Conservation (phyloP, 441 rosid genomes). For the Populus trichocarpa region DNA sequence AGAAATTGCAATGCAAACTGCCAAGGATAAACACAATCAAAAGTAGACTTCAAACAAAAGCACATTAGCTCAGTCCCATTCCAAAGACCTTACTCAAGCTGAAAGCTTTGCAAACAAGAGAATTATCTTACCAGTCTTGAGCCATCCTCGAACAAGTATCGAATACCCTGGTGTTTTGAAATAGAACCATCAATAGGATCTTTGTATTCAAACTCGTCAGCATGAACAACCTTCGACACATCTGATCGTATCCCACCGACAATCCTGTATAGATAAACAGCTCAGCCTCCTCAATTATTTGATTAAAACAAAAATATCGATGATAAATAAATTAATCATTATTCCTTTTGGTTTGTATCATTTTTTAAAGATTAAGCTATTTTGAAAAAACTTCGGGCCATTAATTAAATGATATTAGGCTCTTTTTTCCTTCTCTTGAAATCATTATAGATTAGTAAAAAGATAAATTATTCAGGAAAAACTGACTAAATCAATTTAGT, state of each 20-base stretch:
- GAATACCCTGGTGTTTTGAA: conserved; percentile 92
- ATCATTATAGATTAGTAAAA: too few species aligned
- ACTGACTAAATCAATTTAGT: too few species aligned
- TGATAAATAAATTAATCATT: background rate
- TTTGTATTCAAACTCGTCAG: conserved; percentile 93
- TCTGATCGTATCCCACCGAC: conserved; percentile 62
- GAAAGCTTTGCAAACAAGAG: background rate
- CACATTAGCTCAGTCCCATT: background rate
- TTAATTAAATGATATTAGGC: too few species aligned
- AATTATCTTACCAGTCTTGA: conserved; percentile 72
- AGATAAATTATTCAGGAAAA: too few species aligned
- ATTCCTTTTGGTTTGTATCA: background rate
- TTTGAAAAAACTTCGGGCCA: too few species aligned
- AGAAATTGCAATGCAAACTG: background rate
- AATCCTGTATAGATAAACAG: conserved; percentile 40
- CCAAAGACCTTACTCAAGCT: background rate
- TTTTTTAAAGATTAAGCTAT: too few species aligned
- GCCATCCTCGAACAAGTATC: conserved; percentile 93
- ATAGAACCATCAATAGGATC: conserved; percentile 97
- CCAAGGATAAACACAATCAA: background rate
- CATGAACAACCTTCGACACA: conserved; percentile 67
- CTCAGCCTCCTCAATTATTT: background rate
- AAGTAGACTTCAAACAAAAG: background rate
- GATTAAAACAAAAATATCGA: background rate
- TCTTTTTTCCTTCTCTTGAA: too few species aligned